Evolutionary conservation across 345 rosid genomes (phyloP).

Genomic region (Lepidium didymum): DNA sequence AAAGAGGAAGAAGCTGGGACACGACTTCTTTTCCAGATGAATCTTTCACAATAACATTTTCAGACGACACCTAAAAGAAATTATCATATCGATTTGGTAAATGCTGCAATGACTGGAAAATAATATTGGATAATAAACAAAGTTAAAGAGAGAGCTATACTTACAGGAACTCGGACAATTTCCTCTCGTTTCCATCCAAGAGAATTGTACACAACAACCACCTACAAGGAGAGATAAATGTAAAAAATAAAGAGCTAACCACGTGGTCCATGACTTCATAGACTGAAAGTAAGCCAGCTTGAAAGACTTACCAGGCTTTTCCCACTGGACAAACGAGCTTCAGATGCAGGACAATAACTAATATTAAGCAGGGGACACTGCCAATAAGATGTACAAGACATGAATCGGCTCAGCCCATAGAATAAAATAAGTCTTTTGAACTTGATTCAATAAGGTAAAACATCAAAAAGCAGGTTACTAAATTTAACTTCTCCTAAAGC

Average conservation of each 20-base stretch:
- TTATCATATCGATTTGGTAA: neutral
- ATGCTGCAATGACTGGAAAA: neutral
- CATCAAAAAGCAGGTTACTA: neutral
- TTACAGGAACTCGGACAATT: constrained; percentile 71
- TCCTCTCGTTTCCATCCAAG: constrained; percentile 88
- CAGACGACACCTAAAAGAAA: constrained; percentile 48
- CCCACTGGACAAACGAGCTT: constrained; percentile 48
- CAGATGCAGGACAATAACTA: constrained; percentile 90
- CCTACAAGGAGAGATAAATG: constrained; percentile 36
- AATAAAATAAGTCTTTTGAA: neutral
- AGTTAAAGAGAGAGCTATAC: constrained; percentile 18
- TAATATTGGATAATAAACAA: neutral
- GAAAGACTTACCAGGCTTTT: constrained; percentile 61
- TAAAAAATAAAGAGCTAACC: constrained; percentile 11
- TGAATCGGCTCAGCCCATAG: constrained; percentile 14
- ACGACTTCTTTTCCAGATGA: constrained; percentile 59
- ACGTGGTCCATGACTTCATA: constrained; percentile 6
- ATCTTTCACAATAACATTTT: constrained; percentile 55
- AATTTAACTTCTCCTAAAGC: neutral
- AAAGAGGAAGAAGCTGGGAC: constrained; percentile 72
- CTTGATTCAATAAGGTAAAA: constrained; percentile 1
- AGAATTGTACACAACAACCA: constrained; percentile 73
- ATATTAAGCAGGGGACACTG: constrained; percentile 94
- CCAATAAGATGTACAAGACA: constrained; percentile 26
- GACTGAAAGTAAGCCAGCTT: neutral